Conservation (phyloP, 495 filamentous ascomycete species). For the Penicillium chermesinum region DNA sequence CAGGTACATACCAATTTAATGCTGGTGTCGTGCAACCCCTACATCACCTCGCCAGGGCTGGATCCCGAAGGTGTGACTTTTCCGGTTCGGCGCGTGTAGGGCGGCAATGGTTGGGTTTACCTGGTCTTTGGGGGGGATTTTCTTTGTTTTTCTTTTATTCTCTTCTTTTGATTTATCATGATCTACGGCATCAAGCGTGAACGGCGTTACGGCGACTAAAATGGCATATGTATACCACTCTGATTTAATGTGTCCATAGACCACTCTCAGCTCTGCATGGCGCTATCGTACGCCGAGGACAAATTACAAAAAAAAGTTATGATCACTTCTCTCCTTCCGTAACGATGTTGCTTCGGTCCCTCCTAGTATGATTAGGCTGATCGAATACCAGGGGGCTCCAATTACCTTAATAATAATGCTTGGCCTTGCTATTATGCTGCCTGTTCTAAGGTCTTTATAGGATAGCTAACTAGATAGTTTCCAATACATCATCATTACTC, state of each 20-base stretch:
- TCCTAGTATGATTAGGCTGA: no score
- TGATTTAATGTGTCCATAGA: conserved; percentile 30
- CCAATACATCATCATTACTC: no score
- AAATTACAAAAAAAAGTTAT: conserved; percentile 28
- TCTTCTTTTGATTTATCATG: conserved; percentile 17
- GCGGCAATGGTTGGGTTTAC: conserved; percentile 25
- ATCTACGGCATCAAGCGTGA: conserved; percentile 35
- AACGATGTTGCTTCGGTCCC: no score
- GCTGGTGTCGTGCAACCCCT: conserved; percentile 12
- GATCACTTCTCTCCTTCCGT: no score
- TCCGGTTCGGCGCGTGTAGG: conserved; percentile 30
- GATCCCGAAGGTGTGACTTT: conserved; percentile 31
- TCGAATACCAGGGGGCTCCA: no score
- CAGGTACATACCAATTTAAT: conserved; percentile 23
- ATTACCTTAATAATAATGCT: no score
- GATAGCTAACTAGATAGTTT: no score
- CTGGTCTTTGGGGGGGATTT: conserved; percentile 11
- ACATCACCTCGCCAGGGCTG: conserved; percentile 33
- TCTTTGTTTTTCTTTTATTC: conserved; percentile 2
- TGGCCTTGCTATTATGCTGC: no score
- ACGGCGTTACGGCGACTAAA: conserved; percentile 28
- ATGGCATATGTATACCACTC: conserved; percentile 33
- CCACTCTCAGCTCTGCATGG: conserved; percentile 33
- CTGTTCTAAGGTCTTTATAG: no score
- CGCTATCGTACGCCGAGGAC: conserved; percentile 16